phyloP scores from a whole-genome alignment of 495 filamentous ascomycete genomes.

The Massariosphaeria phaeospora region DNA sequence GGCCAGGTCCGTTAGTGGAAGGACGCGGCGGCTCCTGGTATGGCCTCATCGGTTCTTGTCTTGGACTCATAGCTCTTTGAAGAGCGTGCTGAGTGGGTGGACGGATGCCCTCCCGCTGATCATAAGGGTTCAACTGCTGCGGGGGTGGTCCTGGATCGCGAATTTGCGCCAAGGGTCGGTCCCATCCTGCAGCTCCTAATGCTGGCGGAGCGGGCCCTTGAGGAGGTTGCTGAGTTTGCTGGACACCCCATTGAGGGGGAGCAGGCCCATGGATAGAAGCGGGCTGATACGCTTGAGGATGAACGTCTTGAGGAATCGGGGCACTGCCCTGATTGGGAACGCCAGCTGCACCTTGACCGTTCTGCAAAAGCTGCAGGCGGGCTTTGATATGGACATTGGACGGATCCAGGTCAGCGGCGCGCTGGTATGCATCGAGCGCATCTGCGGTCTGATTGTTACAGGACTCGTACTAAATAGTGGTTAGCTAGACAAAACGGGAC shows the following conservation, averaged over 20 bases:
- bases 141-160: slow-evolving; percentile 62
- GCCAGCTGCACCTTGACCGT: slow-evolving; percentile 66
- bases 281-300: slow-evolving; percentile 48
- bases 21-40: slow-evolving; percentile 69
- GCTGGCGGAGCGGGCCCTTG: slow-evolving; percentile 42
- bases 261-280: slow-evolving; percentile 58
- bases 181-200: slow-evolving; percentile 58
- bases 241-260: slow-evolving; percentile 69
- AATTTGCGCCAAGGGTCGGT: slow-evolving; percentile 69
- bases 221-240: slow-evolving; percentile 57
- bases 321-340: slow-evolving; percentile 59
- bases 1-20: slow-evolving; percentile 35
- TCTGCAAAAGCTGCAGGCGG: slow-evolving; percentile 78
- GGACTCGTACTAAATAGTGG: slow-evolving; percentile 71
- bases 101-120: slow-evolving; percentile 66
- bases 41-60: slow-evolving; percentile 63
- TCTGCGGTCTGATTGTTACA: slow-evolving; percentile 98
- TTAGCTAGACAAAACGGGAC: slow-evolving; percentile 34
- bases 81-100: slow-evolving; percentile 50
- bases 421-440: slow-evolving; percentile 90
- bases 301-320: slow-evolving; percentile 76
- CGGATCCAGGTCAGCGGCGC: slow-evolving; percentile 91
- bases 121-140: slow-evolving; percentile 66
- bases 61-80: slow-evolving; percentile 51
- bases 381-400: slow-evolving; percentile 94